Percentiles rank a stretch among this genome's conserved stretches.
These are phyloP conservation scores for Aquanectria penicillioides DNA, from an alignment of 2,329 filamentous ascomycete species.

Conservation along the genomic window DNA sequence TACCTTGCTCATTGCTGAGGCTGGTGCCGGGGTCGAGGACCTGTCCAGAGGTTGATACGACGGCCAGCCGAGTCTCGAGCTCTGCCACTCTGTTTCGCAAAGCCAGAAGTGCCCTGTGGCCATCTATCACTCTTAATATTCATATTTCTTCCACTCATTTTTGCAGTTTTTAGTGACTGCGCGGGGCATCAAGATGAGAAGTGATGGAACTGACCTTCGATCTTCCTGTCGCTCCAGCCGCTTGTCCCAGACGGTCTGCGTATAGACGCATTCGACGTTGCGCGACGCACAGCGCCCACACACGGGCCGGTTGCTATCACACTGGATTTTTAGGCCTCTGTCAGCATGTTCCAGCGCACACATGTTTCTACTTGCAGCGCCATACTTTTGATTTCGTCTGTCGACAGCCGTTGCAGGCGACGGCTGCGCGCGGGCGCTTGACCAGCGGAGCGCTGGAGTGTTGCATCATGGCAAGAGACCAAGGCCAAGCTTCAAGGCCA, in stretches of 20 bases:
- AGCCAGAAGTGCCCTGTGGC: slow-evolving; percentile 21
- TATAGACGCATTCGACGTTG: slow-evolving; percentile 32
- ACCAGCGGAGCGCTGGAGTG: slow-evolving; percentile 14
- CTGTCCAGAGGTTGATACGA: slow-evolving; percentile 5
- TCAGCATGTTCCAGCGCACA: slow-evolving; percentile 1
- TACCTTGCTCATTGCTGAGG: neutral
- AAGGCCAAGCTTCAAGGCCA: neutral
- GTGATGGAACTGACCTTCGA: slow-evolving; percentile 22
- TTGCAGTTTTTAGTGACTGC: neutral
- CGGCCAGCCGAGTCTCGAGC: slow-evolving; percentile 33
- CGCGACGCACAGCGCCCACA: slow-evolving; percentile 34
- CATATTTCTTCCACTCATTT: neutral
- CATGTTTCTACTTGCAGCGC: neutral
- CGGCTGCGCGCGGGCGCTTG: slow-evolving; percentile 20
- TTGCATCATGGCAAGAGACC: slow-evolving; percentile 10
- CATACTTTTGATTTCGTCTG: slow-evolving; percentile 26
- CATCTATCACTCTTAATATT: neutral
- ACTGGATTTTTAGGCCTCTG: slow-evolving; percentile 18
- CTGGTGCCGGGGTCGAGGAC: neutral
- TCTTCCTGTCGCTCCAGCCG: slow-evolving; percentile 38
- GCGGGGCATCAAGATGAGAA: too few species aligned
- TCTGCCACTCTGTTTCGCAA: slow-evolving; percentile 33
- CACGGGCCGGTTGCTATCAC: slow-evolving; percentile 32
- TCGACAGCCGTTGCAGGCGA: slow-evolving; percentile 20
- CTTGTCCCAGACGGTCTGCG: slow-evolving; percentile 35